Conservation (phyloP, 441 rosid species). For the Aquilaria agallochum region DNA sequence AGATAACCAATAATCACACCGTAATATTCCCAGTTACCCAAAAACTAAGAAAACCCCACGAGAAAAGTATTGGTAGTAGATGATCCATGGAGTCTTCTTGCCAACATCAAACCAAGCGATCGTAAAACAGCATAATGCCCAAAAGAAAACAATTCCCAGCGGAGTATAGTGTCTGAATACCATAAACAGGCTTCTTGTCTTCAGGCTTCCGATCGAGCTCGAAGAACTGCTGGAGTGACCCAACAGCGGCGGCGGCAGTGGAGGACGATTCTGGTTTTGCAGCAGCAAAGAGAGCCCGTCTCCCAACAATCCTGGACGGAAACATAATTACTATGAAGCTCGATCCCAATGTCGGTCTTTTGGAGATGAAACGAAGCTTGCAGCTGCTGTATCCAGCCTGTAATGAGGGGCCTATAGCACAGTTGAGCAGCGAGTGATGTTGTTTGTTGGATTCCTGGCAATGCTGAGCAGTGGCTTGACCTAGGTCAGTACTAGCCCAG, state of each 20-base stretch:
- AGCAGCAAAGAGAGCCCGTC: conserved; percentile 46
- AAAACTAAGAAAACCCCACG: not conserved
- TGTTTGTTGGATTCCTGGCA: no score
- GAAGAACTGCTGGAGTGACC: conserved; percentile 84
- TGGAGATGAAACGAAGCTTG: no score
- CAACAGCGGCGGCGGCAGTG: conserved; percentile 43
- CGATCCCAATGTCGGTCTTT: not conserved
- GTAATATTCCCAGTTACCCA: not conserved
- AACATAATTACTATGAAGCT: conserved; percentile 39
- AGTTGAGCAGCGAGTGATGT: no score
- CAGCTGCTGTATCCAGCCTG: conserved; percentile 6
- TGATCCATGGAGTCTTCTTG: not conserved
- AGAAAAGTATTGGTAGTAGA: no score
- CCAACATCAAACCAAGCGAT: not conserved
- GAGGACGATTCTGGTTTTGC: conserved; percentile 62
- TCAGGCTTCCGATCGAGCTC: conserved; percentile 69
- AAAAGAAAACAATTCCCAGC: not conserved
- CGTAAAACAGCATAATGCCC: conserved; percentile 1
- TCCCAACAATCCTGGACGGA: conserved; percentile 53
- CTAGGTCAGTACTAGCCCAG: no score
- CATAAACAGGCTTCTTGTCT: conserved; percentile 71
- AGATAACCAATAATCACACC: not conserved
- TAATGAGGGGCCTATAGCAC: not conserved
- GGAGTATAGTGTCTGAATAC: conserved; percentile 23
- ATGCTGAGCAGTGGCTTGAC: no score